Evolutionary conservation across 2,329 filamentous ascomycete genomes (phyloP).

Genomic region (Neofusicoccum cordaticola): DNA sequence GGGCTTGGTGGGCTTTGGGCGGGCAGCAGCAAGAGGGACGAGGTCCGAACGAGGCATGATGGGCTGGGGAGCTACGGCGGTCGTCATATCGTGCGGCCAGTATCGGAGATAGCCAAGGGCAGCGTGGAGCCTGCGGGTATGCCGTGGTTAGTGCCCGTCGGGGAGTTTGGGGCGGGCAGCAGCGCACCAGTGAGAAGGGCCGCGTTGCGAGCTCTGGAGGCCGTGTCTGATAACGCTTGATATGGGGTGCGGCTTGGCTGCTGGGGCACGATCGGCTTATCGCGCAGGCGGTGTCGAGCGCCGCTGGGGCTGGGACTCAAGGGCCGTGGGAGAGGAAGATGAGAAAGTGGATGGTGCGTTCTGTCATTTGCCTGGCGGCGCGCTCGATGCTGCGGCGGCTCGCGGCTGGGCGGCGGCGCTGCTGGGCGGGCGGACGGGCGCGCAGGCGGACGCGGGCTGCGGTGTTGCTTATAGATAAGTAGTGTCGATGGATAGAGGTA

Average conservation of each 20-base stretch:
- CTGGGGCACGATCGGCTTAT: constrained; percentile 14
- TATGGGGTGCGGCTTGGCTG: not conserved
- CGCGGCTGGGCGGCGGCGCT: constrained; percentile 8
- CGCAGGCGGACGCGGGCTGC: not conserved
- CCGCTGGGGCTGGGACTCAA: constrained; percentile 10
- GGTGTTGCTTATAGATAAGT: constrained; percentile 15
- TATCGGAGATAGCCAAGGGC: constrained; percentile 16
- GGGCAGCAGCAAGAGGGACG: constrained; percentile 46
- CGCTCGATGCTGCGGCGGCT: not conserved
- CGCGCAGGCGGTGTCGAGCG: not conserved
- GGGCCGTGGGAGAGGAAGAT: constrained; percentile 33
- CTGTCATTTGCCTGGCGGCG: constrained; percentile 34
- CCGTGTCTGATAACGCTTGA: constrained; percentile 10
- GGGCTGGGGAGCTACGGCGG: constrained; percentile 48
- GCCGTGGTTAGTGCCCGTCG: constrained; percentile 11
- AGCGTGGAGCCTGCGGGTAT: constrained; percentile 15
- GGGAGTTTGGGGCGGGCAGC: not conserved
- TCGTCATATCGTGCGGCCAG: constrained; percentile 40
- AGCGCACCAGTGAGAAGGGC: constrained; percentile 17
- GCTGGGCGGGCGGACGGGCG: not conserved
- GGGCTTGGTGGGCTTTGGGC: constrained; percentile 38
- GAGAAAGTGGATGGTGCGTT: constrained; percentile 41
- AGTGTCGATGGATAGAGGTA: constrained; percentile 11
- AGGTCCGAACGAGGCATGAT: constrained; percentile 45
- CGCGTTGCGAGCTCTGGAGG: not conserved